Percentiles rank a stretch among this genome's conserved stretches.
phyloP scores from a whole-genome alignment of 768 basidiomycete genomes.

The Clitopilus passeckerianus region DNA sequence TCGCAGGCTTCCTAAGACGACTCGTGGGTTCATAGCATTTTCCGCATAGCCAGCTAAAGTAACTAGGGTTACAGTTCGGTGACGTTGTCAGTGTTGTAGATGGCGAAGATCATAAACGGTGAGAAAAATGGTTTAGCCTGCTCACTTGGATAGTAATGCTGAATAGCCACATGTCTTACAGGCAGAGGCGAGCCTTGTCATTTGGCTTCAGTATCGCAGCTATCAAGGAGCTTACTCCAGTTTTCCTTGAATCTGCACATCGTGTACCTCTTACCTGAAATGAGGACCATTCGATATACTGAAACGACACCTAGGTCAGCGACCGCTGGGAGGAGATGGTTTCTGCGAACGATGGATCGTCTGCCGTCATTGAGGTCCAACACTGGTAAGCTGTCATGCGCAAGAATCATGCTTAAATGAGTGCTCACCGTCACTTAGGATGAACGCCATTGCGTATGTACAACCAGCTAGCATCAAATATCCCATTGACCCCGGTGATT shows the following conservation, averaged over 20 bases:
- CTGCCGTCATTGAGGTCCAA: slow-evolving; percentile 38
- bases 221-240: slow-evolving; percentile 36
- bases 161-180: slow-evolving; percentile 5
- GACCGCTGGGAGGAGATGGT: slow-evolving; percentile 18
- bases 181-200: slow-evolving; percentile 45
- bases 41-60: neutral
- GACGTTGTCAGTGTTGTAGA: slow-evolving; percentile 34
- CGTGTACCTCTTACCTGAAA: slow-evolving; percentile 25
- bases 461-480: neutral
- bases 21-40: slow-evolving; percentile 22
- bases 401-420: slow-evolving; percentile 32
- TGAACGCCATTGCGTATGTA: slow-evolving; percentile 43
- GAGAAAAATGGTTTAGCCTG: neutral
- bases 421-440: slow-evolving; percentile 19
- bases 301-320: slow-evolving; percentile 20
- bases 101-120: slow-evolving; percentile 43
- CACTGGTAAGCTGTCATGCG: slow-evolving; percentile 26
- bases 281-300: too few relatives aligned
- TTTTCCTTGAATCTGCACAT: slow-evolving; percentile 49
- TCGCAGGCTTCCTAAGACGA: slow-evolving; percentile 29
- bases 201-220: slow-evolving; percentile 51
- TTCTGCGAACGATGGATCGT: slow-evolving; percentile 18
- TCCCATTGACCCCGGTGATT: neutral
- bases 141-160: too few relatives aligned
- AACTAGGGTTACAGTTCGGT: slow-evolving; percentile 24